Evolutionary conservation across 257 asterid genomes (phyloP), one percentile per base, ranked within the genome.

Genomic region (Euphrasia confusa): DNA sequence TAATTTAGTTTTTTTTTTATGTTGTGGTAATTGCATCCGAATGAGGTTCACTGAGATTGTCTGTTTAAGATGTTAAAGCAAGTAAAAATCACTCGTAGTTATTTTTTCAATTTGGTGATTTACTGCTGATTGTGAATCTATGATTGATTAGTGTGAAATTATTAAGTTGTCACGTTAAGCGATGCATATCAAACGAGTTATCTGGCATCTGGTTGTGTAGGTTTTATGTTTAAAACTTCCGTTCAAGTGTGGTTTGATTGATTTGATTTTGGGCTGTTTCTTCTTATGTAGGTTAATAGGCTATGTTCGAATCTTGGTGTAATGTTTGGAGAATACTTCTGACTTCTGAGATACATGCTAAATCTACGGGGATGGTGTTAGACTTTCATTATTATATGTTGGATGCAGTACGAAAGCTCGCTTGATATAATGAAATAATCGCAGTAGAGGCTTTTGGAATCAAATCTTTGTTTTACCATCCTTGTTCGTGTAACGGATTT

Each of bases 241-340:
- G n/a, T n/a, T n/a, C n/a, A n/a, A n/a, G n/a, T n/a, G n/a, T n/a
- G n/a, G n/a, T n/a, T n/a, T n/a, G n/a, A n/a, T n/a, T n/a, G n/a
- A n/a, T n/a, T n/a, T n/a, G n/a, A n/a, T n/a, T n/a, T n/a, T n/a
- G n/a, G n/a, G n/a, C n/a, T n/a, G n/a, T n/a, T n/a, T n/a, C n/a
- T n/a, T n/a, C n/a, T n/a, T n/a, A n/a, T n/a, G n/a, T n/a, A n/a
- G n/a, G n/a, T n/a, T n/a, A n/a, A n/a, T n/a, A n/a, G n/a, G n/a
- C n/a, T n/a, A n/a, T 91, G 98, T 75, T 75, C 77, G 4, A 80
- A 79, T 17, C 88, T 96, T 21, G 94, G 95, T 18, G 70, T 91
- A 67, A 85, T 83, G 74, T 88, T 91, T 65, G 98, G 96, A 15
- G 94, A 85, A 48, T 91, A 88, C 79, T 88, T 85, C 80, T 91